Percentiles rank a stretch among this genome's conserved stretches.
Evolutionary conservation across 192 early-diverging fungal species (phyloP).

Genomic region (Backusella liffmaniae): DNA sequence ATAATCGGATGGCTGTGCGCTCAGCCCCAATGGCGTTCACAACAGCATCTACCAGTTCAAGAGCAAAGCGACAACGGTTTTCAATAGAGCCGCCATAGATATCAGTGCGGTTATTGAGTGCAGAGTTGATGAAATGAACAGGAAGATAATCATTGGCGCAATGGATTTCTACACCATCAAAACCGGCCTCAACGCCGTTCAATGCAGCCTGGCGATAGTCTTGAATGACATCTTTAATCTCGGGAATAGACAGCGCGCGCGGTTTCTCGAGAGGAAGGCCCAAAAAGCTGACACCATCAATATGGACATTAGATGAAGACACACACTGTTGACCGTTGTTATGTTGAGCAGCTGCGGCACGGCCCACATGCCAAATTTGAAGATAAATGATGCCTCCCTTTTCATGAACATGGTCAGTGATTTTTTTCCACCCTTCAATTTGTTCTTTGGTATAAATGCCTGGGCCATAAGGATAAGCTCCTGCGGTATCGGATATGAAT

Average conservation of each 20-base stretch:
- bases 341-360: background rate
- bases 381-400: conserved; percentile 54
- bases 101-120: conserved; percentile 78
- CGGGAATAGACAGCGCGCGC: conserved; percentile 9
- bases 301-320: conserved; percentile 23
- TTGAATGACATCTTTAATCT: conserved; percentile 7
- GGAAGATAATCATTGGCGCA: conserved; percentile 89
- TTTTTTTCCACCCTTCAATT: conserved; percentile 46
- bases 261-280: conserved; percentile 20
- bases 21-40: conserved; percentile 25
- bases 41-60: conserved; percentile 35
- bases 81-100: conserved; percentile 29
- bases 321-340: background rate
- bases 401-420: conserved; percentile 54
- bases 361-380: conserved; percentile 52
- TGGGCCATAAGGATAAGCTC: conserved; percentile 24
- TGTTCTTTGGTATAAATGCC: conserved; percentile 43
- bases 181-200: conserved; percentile 75
- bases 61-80: conserved; percentile 29
- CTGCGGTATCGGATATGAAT: conserved; percentile 9
- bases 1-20: conserved; percentile 34
- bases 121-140: conserved; percentile 75
- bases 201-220: conserved; percentile 48
- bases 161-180: conserved; percentile 89
- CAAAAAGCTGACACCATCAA: conserved; percentile 1